Evolutionary conservation across 208 protist genomes (phyloP), one percentile per base, ranked within the genome.

Genomic region (Leishmania guyanensis): DNA sequence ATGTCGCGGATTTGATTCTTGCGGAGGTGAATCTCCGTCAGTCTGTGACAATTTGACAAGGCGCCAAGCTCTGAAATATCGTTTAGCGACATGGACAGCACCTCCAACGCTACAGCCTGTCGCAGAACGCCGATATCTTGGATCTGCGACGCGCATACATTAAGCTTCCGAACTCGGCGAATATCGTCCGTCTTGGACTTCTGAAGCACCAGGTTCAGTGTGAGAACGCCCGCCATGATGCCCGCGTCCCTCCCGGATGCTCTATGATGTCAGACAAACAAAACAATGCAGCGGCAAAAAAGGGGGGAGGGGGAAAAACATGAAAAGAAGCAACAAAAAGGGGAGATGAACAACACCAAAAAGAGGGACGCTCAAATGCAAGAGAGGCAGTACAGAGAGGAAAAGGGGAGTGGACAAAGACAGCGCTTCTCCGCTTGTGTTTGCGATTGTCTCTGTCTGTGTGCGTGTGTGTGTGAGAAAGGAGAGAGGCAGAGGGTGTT

Each of bases 51-150:
- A 74, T 90, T 91, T 43, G 87, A 90, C 39, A 98, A 78, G 12
- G 91, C 93, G 16, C 90, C 90, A 29, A 98, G 77, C 50, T 95
- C 91, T 56, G 78, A 84, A 71, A 98, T 88, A 16, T 97, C 91
- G 77, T 98, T 98, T 22, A 98, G 76, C 51, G 91, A 96, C 81
- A 98, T 90, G 29, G 92, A 95, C 29, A 97, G 90, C 51, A 98
- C 90, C 74, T 98, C 90, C 29, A 98, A 78, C 72, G 90, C 93
- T 26, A 54, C 43, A 4, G 93, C 89, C 51, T 93, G 81, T 1
- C 90, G 84, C 8, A 98, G 73, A 4, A 97, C 87, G 74, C 93
- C 93, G 81, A 98, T 97, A 75, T 98, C 94, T 62, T 88, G 86
- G 4, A 98, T 78, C 70, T 97, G 89, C 22, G 88, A 88, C 0